Percentiles rank a stretch among this genome's conserved stretches.
These are phyloP conservation scores for Cladorrhinum sp. DNA, from an alignment of 2,329 filamentous ascomycete genomes.

Conservation along the genomic window DNA sequence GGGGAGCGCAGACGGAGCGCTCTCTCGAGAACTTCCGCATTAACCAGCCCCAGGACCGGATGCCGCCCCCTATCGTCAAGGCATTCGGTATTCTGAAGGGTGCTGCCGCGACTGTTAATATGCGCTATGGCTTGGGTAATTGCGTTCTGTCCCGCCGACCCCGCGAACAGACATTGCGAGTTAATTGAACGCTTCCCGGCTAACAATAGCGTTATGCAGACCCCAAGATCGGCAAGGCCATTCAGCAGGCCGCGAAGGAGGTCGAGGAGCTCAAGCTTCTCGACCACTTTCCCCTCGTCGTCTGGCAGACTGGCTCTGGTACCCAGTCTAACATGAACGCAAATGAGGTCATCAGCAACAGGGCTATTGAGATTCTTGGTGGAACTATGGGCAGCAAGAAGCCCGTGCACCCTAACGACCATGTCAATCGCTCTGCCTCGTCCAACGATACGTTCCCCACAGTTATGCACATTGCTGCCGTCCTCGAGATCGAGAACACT, in stretches of 20 bases:
- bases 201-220: constrained; percentile 50
- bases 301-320: constrained; percentile 98
- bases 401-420: constrained; percentile 98
- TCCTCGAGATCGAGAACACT: constrained; percentile 84
- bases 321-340: constrained; percentile 99
- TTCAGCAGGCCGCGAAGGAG: constrained; percentile 90
- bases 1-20: constrained; percentile 95
- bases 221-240: constrained; percentile 84
- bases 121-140: constrained; percentile 84
- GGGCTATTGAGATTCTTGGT: constrained; percentile 95
- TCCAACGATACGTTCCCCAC: constrained; percentile 99
- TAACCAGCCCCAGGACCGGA: constrained; percentile 98
- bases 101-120: constrained; percentile 92
- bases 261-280: constrained; percentile 90
- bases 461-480: constrained; percentile 98
- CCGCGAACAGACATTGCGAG: neutral
- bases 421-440: constrained; percentile 98
- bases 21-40: constrained; percentile 98
- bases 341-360: constrained; percentile 99
- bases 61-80: constrained; percentile 87
- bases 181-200: constrained; percentile 1
- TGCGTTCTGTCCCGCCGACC: constrained; percentile 17
- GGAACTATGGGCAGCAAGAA: constrained; percentile 95
- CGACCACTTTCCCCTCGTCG: constrained; percentile 96
- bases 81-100: constrained; percentile 98